Evolutionary conservation across 1,284 basidiomycete species (phyloP).

Genomic region (Anthracocystis walkeri): DNA sequence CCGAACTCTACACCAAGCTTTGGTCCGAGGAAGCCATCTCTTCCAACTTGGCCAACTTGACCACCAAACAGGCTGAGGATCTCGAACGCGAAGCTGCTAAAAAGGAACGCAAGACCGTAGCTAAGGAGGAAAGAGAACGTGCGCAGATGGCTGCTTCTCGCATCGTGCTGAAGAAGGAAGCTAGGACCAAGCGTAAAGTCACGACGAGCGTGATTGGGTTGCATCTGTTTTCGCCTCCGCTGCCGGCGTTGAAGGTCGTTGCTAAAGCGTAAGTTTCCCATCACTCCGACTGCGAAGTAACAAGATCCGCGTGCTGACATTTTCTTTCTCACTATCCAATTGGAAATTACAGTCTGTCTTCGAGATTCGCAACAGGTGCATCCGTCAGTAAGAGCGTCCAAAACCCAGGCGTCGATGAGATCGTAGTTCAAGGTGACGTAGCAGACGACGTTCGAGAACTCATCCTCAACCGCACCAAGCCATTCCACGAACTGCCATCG

Average conservation of each 20-base stretch:
- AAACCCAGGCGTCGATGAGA: conserved; percentile 66
- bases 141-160: conserved; percentile 58
- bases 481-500: conserved; percentile 63
- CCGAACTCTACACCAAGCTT: conserved; percentile 50
- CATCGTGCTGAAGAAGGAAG: conserved; percentile 63
- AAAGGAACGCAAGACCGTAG: conserved; percentile 67
- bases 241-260: conserved; percentile 65
- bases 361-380: conserved; percentile 66
- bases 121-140: conserved; percentile 64
- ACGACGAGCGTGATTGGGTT: conserved; percentile 64
- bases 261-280: conserved; percentile 61
- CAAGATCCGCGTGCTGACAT: not conserved
- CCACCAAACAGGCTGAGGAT: conserved; percentile 66
- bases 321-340: not conserved
- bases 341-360: conserved; percentile 53
- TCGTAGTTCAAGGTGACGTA: conserved; percentile 68
- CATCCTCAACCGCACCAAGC: conserved; percentile 60
- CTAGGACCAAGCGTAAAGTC: conserved; percentile 67
- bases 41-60: conserved; percentile 60
- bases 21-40: conserved; percentile 65
- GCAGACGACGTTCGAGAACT: conserved; percentile 63
- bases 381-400: conserved; percentile 66
- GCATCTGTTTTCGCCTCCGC: conserved; percentile 65
- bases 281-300: too few relatives aligned
- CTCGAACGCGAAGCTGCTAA: conserved; percentile 65